Conservation (phyloP, 2,329 filamentous ascomycete genomes). For the Claviceps monticola region DNA sequence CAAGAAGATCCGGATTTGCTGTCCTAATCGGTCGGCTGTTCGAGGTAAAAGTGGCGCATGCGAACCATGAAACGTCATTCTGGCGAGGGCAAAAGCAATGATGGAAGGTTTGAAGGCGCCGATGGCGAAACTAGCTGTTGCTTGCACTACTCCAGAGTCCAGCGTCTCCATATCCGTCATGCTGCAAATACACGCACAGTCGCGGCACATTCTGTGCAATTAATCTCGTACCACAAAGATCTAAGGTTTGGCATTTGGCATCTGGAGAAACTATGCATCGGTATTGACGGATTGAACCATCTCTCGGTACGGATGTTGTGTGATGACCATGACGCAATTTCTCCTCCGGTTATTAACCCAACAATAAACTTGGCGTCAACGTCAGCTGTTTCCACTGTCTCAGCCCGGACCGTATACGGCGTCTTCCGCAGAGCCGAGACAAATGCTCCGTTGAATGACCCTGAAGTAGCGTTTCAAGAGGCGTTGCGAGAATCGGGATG, state of each 20-base stretch:
- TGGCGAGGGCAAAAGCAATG: neutral
- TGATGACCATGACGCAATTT: conserved; percentile 9
- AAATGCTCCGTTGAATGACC: neutral
- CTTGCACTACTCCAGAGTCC: conserved; percentile 16
- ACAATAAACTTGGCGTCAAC: conserved; percentile 8
- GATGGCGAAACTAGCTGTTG: too few species aligned
- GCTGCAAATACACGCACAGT: conserved; percentile 16
- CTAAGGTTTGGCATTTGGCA: conserved; percentile 15
- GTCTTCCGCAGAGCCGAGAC: neutral
- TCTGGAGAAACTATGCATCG: conserved; percentile 13
- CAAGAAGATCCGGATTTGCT: conserved; percentile 19
- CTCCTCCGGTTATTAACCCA: conserved; percentile 11
- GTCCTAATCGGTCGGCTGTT: conserved; percentile 21
- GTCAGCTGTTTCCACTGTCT: conserved; percentile 10
- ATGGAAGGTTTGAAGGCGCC: neutral
- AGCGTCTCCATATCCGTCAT: conserved; percentile 18
- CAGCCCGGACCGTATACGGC: conserved; percentile 1
- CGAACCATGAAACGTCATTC: conserved; percentile 5
- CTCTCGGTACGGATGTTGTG: conserved; percentile 11
- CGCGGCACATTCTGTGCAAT: conserved; percentile 18
- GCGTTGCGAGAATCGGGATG: conserved; percentile 11
- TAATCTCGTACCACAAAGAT: conserved; percentile 17
- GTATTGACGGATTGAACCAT: conserved; percentile 17
- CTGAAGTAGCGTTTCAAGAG: conserved; percentile 11
- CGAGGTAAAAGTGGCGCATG: conserved; percentile 18